Evolutionary conservation across 495 filamentous ascomycete species (phyloP).

Genomic region (Annulohypoxylon moriforme): DNA sequence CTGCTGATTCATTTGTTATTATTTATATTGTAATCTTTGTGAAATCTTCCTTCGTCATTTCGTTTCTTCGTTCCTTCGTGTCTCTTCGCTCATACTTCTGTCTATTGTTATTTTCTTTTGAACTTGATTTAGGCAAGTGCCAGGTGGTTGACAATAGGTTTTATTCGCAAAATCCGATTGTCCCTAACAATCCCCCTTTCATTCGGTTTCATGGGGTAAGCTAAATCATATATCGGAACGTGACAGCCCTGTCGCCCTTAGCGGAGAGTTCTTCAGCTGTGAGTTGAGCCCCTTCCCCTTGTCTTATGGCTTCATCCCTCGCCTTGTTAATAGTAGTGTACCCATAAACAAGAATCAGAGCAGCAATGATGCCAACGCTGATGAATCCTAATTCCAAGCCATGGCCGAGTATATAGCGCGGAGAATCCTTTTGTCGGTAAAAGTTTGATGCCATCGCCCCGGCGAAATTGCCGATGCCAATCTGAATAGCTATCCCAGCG

Average conservation of each 20-base stretch:
- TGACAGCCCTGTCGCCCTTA: constrained; percentile 71
- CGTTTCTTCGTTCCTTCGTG: constrained; percentile 2
- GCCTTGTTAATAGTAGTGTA: constrained; percentile 71
- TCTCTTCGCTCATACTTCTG: not conserved
- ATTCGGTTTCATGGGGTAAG: not conserved
- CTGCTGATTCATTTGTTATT: not conserved
- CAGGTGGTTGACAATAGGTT: not conserved
- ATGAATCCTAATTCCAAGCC: constrained; percentile 76
- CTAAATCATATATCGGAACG: constrained; percentile 69
- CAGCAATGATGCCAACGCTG: constrained; percentile 68
- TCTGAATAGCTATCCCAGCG: constrained; percentile 79
- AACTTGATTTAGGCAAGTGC: not conserved
- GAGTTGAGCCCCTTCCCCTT: constrained; percentile 59
- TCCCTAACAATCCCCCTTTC: not conserved
- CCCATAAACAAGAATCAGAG: constrained; percentile 62
- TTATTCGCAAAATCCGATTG: not conserved
- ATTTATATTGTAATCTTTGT: constrained; percentile 1
- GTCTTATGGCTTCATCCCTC: constrained; percentile 59
- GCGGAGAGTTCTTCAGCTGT: constrained; percentile 66
- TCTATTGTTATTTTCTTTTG: not conserved
- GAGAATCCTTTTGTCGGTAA: constrained; percentile 72
- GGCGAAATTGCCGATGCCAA: constrained; percentile 77
- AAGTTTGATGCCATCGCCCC: constrained; percentile 83
- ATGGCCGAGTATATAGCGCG: constrained; percentile 75
- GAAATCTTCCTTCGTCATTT: not conserved